phyloP scores from a whole-genome alignment of 768 basidiomycete genomes.

The Strobilomyces dryophilus region DNA sequence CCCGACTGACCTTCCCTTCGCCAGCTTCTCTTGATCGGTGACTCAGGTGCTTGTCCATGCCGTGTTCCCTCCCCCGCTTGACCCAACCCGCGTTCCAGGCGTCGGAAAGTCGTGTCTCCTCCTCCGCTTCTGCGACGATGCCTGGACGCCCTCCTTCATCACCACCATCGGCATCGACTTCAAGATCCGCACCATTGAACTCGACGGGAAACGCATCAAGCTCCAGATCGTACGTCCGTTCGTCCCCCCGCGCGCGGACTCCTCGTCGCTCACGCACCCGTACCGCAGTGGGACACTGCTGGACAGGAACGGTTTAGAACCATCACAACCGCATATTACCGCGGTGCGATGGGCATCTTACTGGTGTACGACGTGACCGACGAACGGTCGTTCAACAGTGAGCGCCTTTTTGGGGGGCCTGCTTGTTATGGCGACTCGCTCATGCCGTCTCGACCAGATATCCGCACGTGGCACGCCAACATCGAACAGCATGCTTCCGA shows the following conservation, averaged over 20 bases:
- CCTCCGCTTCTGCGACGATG: slow-evolving; percentile 97
- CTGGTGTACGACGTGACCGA: slow-evolving; percentile 99
- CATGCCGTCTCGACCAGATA: slow-evolving; percentile 51
- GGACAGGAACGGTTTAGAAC: slow-evolving; percentile 99
- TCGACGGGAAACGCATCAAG: slow-evolving; percentile 97
- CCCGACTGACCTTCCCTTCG: not conserved
- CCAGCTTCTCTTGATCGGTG: slow-evolving; percentile 92
- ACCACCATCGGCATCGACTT: slow-evolving; percentile 99
- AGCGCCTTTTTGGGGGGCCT: slow-evolving; percentile 37
- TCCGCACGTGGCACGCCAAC: slow-evolving; percentile 96
- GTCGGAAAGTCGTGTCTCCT: slow-evolving; percentile 97
- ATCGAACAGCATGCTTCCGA: slow-evolving; percentile 99
- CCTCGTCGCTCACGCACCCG: not conserved
- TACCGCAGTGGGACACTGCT: slow-evolving; percentile 91
- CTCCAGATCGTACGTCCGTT: slow-evolving; percentile 86
- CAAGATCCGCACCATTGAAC: slow-evolving; percentile 98
- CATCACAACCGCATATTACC: slow-evolving; percentile 98
- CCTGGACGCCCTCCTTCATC: slow-evolving; percentile 99
- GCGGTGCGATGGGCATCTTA: slow-evolving; percentile 97
- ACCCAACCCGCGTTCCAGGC: slow-evolving; percentile 43
- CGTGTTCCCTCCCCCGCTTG: not conserved
- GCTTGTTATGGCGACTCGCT: slow-evolving; percentile 8
- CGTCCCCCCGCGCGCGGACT: not conserved
- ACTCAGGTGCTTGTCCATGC: slow-evolving; percentile 61
- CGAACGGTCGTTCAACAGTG: slow-evolving; percentile 93